Percentiles rank a stretch among this genome's conserved stretches.
phyloP scores from a whole-genome alignment of 345 rosid genomes.

The Brassica carinata region DNA sequence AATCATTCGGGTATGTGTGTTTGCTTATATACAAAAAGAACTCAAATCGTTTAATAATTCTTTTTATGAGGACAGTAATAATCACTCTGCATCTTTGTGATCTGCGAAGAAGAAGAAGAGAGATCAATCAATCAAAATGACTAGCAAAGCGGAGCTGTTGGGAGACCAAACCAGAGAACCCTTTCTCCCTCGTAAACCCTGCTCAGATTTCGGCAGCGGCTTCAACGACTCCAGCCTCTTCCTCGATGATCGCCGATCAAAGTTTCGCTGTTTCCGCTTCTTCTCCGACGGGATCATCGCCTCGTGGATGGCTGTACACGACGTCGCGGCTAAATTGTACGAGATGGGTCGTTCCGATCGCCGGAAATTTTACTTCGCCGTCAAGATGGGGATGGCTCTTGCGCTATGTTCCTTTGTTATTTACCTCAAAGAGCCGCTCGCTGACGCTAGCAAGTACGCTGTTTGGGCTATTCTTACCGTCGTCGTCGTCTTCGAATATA shows the following conservation, averaged over 20 bases:
- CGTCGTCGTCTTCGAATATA: slow-evolving; percentile 87
- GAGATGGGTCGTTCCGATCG: slow-evolving; percentile 85
- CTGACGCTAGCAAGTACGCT: slow-evolving; percentile 58
- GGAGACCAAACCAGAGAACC: slow-evolving; percentile 59
- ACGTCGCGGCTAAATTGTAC: slow-evolving; percentile 39
- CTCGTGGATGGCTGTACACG: slow-evolving; percentile 44
- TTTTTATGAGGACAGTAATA: neutral
- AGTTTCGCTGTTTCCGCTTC: slow-evolving; percentile 50
- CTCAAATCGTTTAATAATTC: neutral
- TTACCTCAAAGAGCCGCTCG: slow-evolving; percentile 64
- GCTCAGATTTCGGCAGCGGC: slow-evolving; percentile 55
- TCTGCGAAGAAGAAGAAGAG: neutral
- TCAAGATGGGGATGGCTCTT: slow-evolving; percentile 77
- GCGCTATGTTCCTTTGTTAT: slow-evolving; percentile 61
- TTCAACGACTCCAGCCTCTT: slow-evolving; percentile 39
- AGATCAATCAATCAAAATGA: slow-evolving; percentile 32
- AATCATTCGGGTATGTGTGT: neutral
- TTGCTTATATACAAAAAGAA: neutral
- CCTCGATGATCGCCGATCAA: slow-evolving; percentile 32
- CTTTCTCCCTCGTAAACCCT: slow-evolving; percentile 55
- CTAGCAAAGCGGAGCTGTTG: slow-evolving; percentile 42
- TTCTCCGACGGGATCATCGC: slow-evolving; percentile 47
- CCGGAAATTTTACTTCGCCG: slow-evolving; percentile 60
- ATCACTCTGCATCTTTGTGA: slow-evolving; percentile 17
- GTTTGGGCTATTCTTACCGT: slow-evolving; percentile 91